Evolutionary conservation across 2,329 filamentous ascomycete species (phyloP), one percentile per base, ranked within the genome.

Genomic region (Rhynchosporium secalis): DNA sequence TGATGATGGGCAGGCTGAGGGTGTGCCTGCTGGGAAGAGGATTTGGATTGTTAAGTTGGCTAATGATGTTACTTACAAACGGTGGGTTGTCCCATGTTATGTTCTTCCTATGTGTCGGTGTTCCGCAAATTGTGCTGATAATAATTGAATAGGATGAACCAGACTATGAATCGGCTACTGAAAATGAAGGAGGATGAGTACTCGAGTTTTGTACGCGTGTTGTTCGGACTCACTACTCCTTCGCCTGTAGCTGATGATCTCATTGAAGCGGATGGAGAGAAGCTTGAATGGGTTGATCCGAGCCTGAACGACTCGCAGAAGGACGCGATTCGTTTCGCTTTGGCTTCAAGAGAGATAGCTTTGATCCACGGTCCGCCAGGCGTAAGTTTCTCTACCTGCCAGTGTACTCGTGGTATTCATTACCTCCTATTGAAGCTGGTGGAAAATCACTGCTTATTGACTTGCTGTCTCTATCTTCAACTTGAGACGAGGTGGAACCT

Each of bases 281-380:
- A 76, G 43, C 74, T 88, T 7, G 78, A 83, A 47, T 90, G 86
- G 86, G 71, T 87, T 61, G 85, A 89, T 68, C 79, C 80, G 15
- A 81, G 78, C 15, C 76, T 90, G 28, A 89, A 90, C 70, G 82
- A 86, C 12, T 86, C 83, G 12, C 87, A 90, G 71, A 88, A 86
- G 68, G 84, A 87, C 61, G 86, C 86, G 15, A 86, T 90, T 62
- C 77, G 85, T n/a, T 99, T 98, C 72, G 92, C 94, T 0, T 78
- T 99, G 59, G 89, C 88, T 6, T 89, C 90, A 1, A 82, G 82
- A 58, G 92, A 97, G 71, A 83, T 98, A 33, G 91, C 92, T 2
- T 80, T 97, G 63, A 96, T 99, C 59, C 95, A 99, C 73, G 95
- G 95, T 0, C 95, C 95, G 0, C 95, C 95, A 0, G 95, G 95